Evolutionary conservation across 1,284 basidiomycete genomes (phyloP).

Genomic region (Leccinum insolens): DNA sequence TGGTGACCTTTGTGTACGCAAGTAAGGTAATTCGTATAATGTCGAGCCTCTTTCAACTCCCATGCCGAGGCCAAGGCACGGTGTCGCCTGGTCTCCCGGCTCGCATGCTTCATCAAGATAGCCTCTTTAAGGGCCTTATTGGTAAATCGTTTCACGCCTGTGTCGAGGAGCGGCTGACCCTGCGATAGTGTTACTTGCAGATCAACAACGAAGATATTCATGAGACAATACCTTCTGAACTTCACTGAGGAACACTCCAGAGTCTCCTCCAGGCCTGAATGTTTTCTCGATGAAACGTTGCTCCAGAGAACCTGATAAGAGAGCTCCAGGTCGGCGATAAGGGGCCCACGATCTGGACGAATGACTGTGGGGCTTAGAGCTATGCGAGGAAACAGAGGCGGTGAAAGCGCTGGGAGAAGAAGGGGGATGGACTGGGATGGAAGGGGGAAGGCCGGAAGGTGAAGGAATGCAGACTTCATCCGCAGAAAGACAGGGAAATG

Average conservation of each 20-base stretch:
- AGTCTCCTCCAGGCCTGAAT: background rate
- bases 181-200: background rate
- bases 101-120: too few species aligned
- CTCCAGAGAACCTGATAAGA: background rate
- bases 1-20: too few species aligned
- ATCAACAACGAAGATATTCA: background rate
- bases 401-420: background rate
- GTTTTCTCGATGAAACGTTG: background rate
- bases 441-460: too few species aligned
- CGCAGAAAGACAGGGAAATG: background rate
- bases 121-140: too few species aligned
- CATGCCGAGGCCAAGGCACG: too few species aligned
- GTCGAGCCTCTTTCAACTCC: too few species aligned
- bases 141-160: too few species aligned
- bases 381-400: background rate
- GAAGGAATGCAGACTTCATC: background rate
- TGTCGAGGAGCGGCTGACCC: too few species aligned
- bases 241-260: background rate
- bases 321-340: background rate
- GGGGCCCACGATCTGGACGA: background rate
- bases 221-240: background rate
- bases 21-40: too few species aligned
- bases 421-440: background rate
- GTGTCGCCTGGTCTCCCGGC: too few species aligned
- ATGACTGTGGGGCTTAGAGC: too few species aligned